phyloP scores from a whole-genome alignment of 345 rosid genomes.

The Kernera saxatilis region DNA sequence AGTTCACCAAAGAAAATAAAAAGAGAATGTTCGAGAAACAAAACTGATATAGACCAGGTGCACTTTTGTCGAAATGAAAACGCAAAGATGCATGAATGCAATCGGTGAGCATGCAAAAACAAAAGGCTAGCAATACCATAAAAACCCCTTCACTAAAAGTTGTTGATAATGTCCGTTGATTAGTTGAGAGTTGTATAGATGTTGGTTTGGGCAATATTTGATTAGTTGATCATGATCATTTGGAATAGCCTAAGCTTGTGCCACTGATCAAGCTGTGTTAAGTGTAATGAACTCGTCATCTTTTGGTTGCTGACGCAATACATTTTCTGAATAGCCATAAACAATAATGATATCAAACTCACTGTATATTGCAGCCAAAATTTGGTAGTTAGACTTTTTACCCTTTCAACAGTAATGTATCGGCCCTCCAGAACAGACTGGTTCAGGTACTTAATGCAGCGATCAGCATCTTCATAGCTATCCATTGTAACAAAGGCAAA shows the following conservation, averaged over 20 bases:
- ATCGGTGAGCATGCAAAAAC: background rate
- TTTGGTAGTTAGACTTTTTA: constrained; percentile 25
- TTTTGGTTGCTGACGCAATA: constrained; percentile 77
- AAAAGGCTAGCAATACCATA: background rate
- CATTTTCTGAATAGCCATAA: constrained; percentile 76
- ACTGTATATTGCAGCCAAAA: background rate
- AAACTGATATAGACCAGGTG: background rate
- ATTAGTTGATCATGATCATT: constrained; percentile 72
- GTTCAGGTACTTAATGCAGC: constrained; percentile 78
- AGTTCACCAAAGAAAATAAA: background rate
- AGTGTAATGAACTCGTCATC: constrained; percentile 53
- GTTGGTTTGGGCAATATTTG: constrained; percentile 31
- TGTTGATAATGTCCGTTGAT: constrained; percentile 86
- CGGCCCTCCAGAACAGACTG: constrained; percentile 86
- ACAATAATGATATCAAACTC: constrained; percentile 35
- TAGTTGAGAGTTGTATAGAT: constrained; percentile 47
- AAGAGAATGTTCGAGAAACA: background rate
- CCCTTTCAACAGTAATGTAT: constrained; percentile 91
- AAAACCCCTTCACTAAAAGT: constrained; percentile 48
- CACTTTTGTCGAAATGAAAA: background rate
- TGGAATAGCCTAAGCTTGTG: constrained; percentile 72
- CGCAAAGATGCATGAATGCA: background rate
- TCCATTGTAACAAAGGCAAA: constrained; percentile 89
- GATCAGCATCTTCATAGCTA: constrained; percentile 60
- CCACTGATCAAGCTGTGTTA: constrained; percentile 74